These are phyloP conservation scores for Trichosporon ovoides DNA, from an alignment of 1,284 basidiomycete species.

Conservation along the genomic window DNA sequence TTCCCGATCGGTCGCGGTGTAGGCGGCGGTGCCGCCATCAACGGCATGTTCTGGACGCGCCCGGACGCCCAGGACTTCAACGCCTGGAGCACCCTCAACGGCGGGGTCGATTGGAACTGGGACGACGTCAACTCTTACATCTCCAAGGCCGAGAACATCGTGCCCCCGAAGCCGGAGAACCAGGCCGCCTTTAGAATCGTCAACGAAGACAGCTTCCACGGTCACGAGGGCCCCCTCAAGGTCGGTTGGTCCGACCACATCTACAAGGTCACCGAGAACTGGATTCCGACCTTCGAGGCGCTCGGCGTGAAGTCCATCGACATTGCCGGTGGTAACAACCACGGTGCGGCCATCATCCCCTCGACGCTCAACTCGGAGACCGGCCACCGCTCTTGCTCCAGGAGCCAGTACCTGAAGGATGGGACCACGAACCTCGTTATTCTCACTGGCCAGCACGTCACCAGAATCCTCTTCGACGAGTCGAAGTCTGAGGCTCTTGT, in stretches of 20 bases:
- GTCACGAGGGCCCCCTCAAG: conserved; percentile 52
- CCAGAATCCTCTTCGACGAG: conserved; percentile 59
- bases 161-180: conserved; percentile 34
- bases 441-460: conserved; percentile 56
- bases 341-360: conserved; percentile 53
- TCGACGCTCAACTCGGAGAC: conserved; percentile 61
- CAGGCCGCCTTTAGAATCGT: conserved; percentile 42
- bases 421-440: conserved; percentile 61
- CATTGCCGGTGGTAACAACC: conserved; percentile 28
- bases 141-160: conserved; percentile 48
- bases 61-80: conserved; percentile 47
- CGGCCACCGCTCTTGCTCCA: conserved; percentile 62
- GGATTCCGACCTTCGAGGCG: conserved; percentile 52
- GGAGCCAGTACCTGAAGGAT: conserved; percentile 61
- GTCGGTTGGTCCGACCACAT: conserved; percentile 48
- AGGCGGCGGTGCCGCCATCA: conserved; percentile 64
- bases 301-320: conserved; percentile 54
- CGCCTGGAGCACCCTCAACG: conserved; percentile 39
- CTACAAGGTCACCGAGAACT: conserved; percentile 54
- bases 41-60: conserved; percentile 60
- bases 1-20: conserved; percentile 65
- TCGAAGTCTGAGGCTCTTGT: conserved; percentile 50
- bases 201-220: conserved; percentile 50
- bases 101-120: conserved; percentile 41
- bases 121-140: conserved; percentile 43